A percentile compares a stretch with the other conserved stretches of the same genome.
Evolutionary conservation across 768 basidiomycete species (phyloP).

Genomic region (Leccinum disarticulatum): DNA sequence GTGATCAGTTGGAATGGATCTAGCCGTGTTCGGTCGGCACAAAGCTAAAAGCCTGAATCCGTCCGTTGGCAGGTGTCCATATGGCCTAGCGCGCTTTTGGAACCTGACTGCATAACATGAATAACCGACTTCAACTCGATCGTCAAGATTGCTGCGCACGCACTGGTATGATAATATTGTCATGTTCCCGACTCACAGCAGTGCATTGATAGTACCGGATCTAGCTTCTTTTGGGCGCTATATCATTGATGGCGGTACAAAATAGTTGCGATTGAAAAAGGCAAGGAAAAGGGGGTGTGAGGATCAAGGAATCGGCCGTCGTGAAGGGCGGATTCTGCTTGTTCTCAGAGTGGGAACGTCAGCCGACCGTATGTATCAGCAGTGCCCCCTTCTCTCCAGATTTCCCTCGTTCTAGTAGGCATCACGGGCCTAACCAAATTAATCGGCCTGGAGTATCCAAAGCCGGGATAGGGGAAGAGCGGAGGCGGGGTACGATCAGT

Average conservation of each 20-base stretch:
- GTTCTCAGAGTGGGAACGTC: background rate
- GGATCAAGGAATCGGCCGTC: background rate
- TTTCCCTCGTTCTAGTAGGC: background rate
- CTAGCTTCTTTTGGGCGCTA: background rate
- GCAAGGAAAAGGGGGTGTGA: background rate
- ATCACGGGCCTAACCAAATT: background rate
- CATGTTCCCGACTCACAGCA: background rate
- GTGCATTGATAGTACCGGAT: background rate
- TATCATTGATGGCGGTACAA: background rate
- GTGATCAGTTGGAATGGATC: background rate
- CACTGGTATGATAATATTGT: background rate
- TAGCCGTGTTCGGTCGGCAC: background rate
- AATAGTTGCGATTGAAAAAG: background rate
- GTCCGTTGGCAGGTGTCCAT: background rate
- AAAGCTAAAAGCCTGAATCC: background rate
- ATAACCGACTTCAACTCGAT: background rate
- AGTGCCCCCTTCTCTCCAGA: background rate
- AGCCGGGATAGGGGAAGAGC: background rate
- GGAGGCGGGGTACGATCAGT: background rate
- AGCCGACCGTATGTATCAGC: background rate
- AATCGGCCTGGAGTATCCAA: background rate
- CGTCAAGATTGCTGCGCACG: background rate
- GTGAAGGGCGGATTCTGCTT: background rate
- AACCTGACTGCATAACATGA: background rate
- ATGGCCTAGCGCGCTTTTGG: background rate